Evolutionary conservation across 805 yeast genomes (phyloP).

Genomic region (Saccharomycopsis malanga): DNA sequence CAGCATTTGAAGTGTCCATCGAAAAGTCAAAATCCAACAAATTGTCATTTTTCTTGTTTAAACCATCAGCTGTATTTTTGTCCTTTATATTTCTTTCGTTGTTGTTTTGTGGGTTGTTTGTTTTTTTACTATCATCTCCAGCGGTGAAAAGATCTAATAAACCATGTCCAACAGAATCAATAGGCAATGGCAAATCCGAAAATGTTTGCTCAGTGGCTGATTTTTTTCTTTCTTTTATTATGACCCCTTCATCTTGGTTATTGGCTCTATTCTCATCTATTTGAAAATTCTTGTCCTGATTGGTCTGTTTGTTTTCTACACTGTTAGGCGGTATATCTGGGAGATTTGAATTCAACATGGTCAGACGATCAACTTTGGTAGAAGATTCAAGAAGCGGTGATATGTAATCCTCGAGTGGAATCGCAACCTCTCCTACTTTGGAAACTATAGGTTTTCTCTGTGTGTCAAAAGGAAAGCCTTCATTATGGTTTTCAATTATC

Average conservation of each 20-base stretch:
- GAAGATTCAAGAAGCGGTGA: constrained; percentile 3
- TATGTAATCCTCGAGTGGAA: constrained; percentile 20
- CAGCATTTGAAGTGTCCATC: background rate
- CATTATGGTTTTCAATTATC: background rate
- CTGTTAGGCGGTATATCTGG: background rate
- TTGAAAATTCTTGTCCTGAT: background rate
- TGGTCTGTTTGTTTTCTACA: background rate
- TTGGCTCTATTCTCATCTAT: background rate
- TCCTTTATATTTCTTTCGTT: background rate
- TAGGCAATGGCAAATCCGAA: constrained; percentile 2
- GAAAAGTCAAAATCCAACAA: background rate
- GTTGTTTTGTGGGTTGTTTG: background rate
- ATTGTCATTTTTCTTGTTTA: background rate
- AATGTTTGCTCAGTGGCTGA: background rate
- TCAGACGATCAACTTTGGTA: background rate
- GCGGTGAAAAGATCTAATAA: constrained; percentile 14
- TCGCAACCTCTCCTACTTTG: constrained; percentile 20
- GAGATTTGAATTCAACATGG: background rate
- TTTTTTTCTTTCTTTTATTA: background rate
- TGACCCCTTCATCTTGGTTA: background rate
- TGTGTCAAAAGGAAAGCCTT: background rate
- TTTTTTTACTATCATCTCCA: background rate
- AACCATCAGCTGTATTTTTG: background rate
- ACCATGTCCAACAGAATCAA: constrained; percentile 16
- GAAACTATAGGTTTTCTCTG: background rate